These are phyloP conservation scores for Dovyalis caffra DNA, from an alignment of 345 rosid genomes.

Conservation along the genomic window DNA sequence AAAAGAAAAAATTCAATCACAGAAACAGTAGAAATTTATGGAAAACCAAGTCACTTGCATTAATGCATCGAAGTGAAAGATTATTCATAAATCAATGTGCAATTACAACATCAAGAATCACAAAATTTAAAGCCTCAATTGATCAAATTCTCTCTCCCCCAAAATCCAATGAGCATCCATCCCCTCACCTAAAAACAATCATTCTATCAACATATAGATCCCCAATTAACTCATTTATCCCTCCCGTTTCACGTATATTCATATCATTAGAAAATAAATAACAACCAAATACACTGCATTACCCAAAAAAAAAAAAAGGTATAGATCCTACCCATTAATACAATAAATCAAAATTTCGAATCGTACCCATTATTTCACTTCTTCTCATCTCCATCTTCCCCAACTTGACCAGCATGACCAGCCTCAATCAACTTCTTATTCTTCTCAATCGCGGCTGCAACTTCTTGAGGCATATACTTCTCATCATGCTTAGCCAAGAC, in stretches of 20 bases:
- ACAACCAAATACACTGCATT: not conserved
- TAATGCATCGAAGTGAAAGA: not conserved
- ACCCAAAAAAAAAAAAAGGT: not conserved
- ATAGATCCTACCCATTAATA: no score
- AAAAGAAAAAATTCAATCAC: not conserved
- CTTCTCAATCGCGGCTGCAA: constrained; percentile 94
- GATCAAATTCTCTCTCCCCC: not conserved
- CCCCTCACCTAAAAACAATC: not conserved
- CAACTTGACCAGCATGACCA: constrained; percentile 28
- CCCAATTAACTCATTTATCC: not conserved
- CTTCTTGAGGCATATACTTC: constrained; percentile 96
- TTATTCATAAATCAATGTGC: constrained; percentile 1
- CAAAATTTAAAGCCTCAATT: not conserved
- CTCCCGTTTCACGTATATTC: not conserved
- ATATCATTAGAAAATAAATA: not conserved
- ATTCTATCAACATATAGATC: no score
- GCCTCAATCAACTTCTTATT: constrained; percentile 73
- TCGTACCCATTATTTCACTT: constrained; percentile 26
- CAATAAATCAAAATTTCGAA: not conserved
- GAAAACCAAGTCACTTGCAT: not conserved
- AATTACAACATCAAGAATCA: no score
- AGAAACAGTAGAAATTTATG: not conserved
- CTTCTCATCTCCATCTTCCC: constrained; percentile 24
- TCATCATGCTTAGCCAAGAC: constrained; percentile 98
- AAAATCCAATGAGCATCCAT: not conserved